These are phyloP conservation scores for Phytophthora chlamydospora DNA, from an alignment of 352 stramenopile species.

Conservation along the genomic window DNA sequence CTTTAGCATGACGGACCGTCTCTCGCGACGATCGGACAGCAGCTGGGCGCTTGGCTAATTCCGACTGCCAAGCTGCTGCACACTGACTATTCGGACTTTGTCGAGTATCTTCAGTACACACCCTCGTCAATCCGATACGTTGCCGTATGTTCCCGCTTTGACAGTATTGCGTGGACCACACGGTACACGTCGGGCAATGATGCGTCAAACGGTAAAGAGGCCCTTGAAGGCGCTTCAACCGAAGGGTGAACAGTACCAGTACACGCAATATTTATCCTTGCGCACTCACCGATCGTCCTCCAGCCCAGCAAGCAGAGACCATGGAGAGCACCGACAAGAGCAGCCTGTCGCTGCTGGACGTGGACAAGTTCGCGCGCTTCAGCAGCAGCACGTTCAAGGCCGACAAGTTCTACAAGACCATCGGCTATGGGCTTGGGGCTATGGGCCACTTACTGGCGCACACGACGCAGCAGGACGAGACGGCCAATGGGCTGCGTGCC, in stretches of 20 bases:
- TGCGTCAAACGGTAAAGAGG: conserved; percentile 16
- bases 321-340: conserved; percentile 31
- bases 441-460: conserved; percentile 62
- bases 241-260: not conserved
- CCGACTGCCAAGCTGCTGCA: no score
- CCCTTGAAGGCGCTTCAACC: not conserved
- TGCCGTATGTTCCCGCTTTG: no score
- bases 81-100: no score
- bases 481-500: conserved; percentile 58
- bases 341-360: conserved; percentile 43
- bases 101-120: not conserved
- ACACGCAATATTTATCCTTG: conserved; percentile 22
- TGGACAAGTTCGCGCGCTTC: conserved; percentile 77
- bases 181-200: conserved; percentile 4
- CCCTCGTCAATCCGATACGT: conserved; percentile 11
- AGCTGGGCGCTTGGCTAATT: no score
- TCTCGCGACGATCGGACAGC: not conserved
- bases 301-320: not conserved
- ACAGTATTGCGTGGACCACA: no score
- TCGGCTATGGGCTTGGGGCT: conserved; percentile 71
- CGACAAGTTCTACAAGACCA: conserved; percentile 88
- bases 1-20: conserved; percentile 3
- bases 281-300: conserved; percentile 9
- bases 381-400: conserved; percentile 61
- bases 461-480: conserved; percentile 52